A percentile compares a stretch with the other conserved stretches of the same genome.
Evolutionary conservation across 345 rosid genomes (phyloP).

Genomic region (Gynandropsis gynandra): DNA sequence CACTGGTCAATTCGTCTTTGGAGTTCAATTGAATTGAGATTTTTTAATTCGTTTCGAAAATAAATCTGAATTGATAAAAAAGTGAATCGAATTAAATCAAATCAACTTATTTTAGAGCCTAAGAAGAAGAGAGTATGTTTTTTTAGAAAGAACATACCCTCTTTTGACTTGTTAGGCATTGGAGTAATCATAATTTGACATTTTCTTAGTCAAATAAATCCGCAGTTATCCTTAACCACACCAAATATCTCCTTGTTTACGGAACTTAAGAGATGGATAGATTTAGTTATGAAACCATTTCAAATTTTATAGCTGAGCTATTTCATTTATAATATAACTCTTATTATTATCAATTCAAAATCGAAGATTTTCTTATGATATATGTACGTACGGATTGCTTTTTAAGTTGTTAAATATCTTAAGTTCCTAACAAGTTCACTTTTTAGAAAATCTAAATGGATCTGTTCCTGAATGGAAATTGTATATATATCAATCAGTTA

Average conservation of each 20-base stretch:
- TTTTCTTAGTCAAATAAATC: slow-evolving; percentile 34
- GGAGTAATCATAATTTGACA: slow-evolving; percentile 32
- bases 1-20: no score
- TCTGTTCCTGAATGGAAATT: no score
- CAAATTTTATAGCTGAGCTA: neutral
- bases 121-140: no score
- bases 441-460: no score
- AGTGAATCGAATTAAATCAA: slow-evolving; percentile 16
- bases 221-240: slow-evolving; percentile 18
- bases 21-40: no score
- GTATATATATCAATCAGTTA: slow-evolving; percentile 23
- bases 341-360: slow-evolving; percentile 4
- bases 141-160: slow-evolving; percentile 27
- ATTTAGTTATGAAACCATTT: no score
- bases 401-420: slow-evolving; percentile 20
- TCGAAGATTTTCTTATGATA: slow-evolving; percentile 19
- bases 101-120: slow-evolving; percentile 27
- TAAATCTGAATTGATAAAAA: no score
- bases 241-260: no score
- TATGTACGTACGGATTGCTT: slow-evolving; percentile 21
- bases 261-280: slow-evolving; percentile 1
- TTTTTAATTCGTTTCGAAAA: no score
- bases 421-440: slow-evolving; percentile 20
- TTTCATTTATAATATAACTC: neutral
- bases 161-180: slow-evolving; percentile 29